Evolutionary conservation across 352 stramenopile species (phyloP).

Genomic region (Phytophthora tentaculata): DNA sequence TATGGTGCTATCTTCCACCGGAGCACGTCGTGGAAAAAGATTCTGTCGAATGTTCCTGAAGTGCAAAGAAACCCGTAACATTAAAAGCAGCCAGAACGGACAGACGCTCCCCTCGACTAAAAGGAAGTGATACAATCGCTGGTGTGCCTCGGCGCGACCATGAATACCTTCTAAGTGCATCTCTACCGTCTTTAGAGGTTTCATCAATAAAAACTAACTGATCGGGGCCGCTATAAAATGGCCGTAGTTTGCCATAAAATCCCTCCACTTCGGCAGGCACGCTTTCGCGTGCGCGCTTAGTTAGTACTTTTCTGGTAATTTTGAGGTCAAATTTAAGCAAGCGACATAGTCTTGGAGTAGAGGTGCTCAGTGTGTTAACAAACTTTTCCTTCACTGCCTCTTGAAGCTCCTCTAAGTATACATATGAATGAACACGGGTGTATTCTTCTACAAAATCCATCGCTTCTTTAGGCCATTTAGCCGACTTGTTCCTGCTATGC

Average conservation of each 20-base stretch:
- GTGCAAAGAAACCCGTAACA: too few relatives aligned
- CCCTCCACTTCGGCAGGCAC: not conserved
- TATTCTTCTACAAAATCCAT: not conserved
- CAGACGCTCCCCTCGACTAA: too few relatives aligned
- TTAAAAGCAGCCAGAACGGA: too few relatives aligned
- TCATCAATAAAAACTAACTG: constrained; percentile 9
- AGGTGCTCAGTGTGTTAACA: not conserved
- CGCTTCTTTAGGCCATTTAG: not conserved
- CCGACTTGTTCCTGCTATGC: not conserved
- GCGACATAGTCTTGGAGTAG: constrained; percentile 6
- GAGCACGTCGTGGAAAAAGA: too few relatives aligned
- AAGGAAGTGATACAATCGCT: too few relatives aligned
- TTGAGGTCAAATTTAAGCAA: constrained; percentile 8
- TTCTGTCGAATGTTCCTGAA: too few relatives aligned
- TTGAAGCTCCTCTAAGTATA: constrained; percentile 13
- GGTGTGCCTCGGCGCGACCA: not conserved
- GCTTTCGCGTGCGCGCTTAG: constrained; percentile 7
- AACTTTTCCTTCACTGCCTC: constrained; percentile 11
- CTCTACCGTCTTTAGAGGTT: not conserved
- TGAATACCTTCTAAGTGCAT: not conserved
- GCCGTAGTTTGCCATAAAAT: constrained; percentile 8
- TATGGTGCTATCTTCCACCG: too few relatives aligned
- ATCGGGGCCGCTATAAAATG: constrained; percentile 1
- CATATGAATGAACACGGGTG: not conserved
- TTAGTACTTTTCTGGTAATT: not conserved